Base-by-base conservation (phyloP, 2,329 filamentous ascomycete genomes). In the Apiospora malaysiana region DNA sequence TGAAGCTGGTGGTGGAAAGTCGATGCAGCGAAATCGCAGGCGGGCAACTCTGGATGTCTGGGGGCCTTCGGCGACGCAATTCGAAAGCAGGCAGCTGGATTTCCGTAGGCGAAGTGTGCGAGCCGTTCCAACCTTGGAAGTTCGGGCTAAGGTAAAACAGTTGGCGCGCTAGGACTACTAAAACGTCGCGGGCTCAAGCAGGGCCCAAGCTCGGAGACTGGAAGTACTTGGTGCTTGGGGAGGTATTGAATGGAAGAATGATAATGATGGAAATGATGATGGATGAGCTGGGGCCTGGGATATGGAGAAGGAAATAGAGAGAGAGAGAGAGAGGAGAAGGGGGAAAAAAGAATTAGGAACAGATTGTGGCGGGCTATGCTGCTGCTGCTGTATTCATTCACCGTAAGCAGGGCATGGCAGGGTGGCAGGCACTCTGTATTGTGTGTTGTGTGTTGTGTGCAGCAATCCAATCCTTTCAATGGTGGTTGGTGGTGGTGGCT, bases 61-160 rank as follows among this genome's bases (percentile, higher is more conserved):
- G 32, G 32, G 32, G 32, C 32, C 32, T 32, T 32, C 4, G 56
- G 32, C 56, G 32, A 63, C 56, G 27, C 56, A 63, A 63, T 40
- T 63, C 56, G 56, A 37, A 37, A 21, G 56, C 56, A 63, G 56
- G 56, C 56, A 63, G 56, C 56, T 63, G 37, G 37, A 63, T 63
- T 63, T 59, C 56, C 21, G 21, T 63, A 40, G 56, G 18, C 56
- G 32, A 63, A 63, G 27, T 63, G 56, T 63, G 56, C 56, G 56
- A 27, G 16, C 51, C 32, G 51, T 9, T 59, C 51, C 51, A 59
- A 37, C 27, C 51, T 56, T 18, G 51, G 49, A n/a, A 63, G 32
- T 40, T 63, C 27, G 56, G 56, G 56, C 56, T 40, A 63, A 63
- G 56, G 32, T 63, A 63, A 63, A 63, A 63, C 56, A 63, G 56